Evolutionary conservation across 1,284 basidiomycete genomes (phyloP).

Genomic region (Cutaneotrichosporon sp.): DNA sequence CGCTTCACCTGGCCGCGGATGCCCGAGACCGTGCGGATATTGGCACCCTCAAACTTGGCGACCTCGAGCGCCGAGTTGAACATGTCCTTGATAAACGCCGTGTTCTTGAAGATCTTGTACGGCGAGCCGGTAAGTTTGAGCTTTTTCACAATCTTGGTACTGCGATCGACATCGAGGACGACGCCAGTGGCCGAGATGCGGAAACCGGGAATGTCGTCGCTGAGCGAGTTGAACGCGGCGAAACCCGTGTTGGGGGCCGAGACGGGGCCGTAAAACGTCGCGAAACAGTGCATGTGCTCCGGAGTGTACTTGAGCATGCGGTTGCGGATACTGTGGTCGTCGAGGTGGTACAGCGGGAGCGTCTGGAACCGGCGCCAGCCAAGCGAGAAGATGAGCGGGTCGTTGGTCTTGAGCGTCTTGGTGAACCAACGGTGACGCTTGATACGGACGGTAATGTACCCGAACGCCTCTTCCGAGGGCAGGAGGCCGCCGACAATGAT

Average conservation of each 20-base stretch:
- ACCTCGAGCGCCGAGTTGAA: slow-evolving; percentile 88
- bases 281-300: slow-evolving; percentile 98
- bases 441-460: slow-evolving; percentile 89
- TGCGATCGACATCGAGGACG: slow-evolving; percentile 85
- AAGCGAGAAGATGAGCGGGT: slow-evolving; percentile 89
- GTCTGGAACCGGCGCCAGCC: slow-evolving; percentile 97
- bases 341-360: slow-evolving; percentile 89
- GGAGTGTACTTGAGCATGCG: slow-evolving; percentile 99
- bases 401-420: slow-evolving; percentile 92
- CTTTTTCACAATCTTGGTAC: slow-evolving; percentile 96
- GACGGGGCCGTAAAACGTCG: slow-evolving; percentile 91
- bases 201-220: slow-evolving; percentile 66
- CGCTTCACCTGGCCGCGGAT: slow-evolving; percentile 97
- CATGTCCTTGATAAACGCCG: slow-evolving; percentile 98
- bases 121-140: slow-evolving; percentile 92
- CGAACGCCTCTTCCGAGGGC: slow-evolving; percentile 83
- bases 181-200: slow-evolving; percentile 90
- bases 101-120: slow-evolving; percentile 98
- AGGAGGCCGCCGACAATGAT: slow-evolving; percentile 91
- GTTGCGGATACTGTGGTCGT: slow-evolving; percentile 96
- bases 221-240: slow-evolving; percentile 89
- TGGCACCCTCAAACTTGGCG: slow-evolving; percentile 97
- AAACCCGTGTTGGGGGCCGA: slow-evolving; percentile 92
- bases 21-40: slow-evolving; percentile 89
- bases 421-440: slow-evolving; percentile 95